Base-by-base conservation (phyloP, 202 grass and related monocot species). In the Zizania palustris region DNA sequence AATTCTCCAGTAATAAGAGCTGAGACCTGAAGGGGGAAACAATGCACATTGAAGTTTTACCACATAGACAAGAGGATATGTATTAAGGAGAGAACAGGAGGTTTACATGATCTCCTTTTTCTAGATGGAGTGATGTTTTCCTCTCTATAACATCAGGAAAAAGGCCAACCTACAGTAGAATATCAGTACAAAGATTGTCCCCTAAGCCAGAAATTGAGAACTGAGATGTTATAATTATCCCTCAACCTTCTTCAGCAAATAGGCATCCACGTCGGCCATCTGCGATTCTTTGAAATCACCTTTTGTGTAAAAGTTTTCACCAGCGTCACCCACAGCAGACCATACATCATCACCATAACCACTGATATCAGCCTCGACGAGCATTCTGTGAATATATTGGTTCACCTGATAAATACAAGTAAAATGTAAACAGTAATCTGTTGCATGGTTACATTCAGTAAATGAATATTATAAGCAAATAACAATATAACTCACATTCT, bases 81-180 rank as follows among this genome's bases (percentile, higher is more conserved):
- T 78, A 18, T 19, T 9, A 9, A 56, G 11, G 15, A 56, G 12
- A 63, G 15, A 78, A 34, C 55, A 58, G 36, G 46, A 80, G 59
- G 50, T 82, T 87, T 83, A 98, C 95, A 57, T 74, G 69, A 80
- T 98, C 95, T 73, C 89, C 85, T 81, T 88, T 98, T 45, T 94
- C 87, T 0, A 98, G 80, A 67, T 98, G 95, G 22, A 64, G 35
- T 67, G 81, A 83, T 68, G 88, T 86, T 88, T 92, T 98, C 60
- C 80, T 90, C 75, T 98, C 95, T 80, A 98, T 73, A 76, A 95
- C 81, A 83, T 98, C 91, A 4, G 95, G 91, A 82, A 95, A 98
- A 44, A 98, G 81, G 69, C 95, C 95, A 87, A 98, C 91, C 91
- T 98, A 82, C 61, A 98, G 78, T 53, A 70, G 79, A 46, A 64